These are phyloP conservation scores for Trichoderma sp. DNA, from an alignment of 2,329 filamentous ascomycete genomes.

Conservation along the genomic window DNA sequence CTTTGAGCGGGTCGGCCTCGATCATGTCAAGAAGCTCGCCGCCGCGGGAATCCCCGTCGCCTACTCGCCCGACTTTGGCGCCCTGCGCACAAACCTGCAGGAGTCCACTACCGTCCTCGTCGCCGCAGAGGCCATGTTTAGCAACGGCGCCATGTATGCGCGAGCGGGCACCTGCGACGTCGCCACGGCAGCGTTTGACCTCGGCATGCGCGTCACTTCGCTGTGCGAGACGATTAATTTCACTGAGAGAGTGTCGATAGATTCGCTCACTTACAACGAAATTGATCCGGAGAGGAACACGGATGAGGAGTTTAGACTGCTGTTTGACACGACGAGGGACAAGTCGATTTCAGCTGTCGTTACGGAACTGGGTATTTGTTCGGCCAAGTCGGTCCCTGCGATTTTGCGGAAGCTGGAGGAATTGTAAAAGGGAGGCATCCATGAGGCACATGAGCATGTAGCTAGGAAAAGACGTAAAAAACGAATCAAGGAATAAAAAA, in stretches of 20 bases:
- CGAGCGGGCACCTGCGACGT: slow-evolving; percentile 83
- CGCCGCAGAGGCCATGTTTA: slow-evolving; percentile 91
- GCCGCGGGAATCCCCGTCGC: slow-evolving; percentile 70
- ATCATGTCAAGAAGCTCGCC: slow-evolving; percentile 65
- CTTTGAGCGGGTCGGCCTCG: slow-evolving; percentile 50
- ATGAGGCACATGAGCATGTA: neutral
- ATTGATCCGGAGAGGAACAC: slow-evolving; percentile 71
- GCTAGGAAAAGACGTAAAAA: neutral
- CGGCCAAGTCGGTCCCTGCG: slow-evolving; percentile 77
- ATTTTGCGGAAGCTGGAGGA: slow-evolving; percentile 58
- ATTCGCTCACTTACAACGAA: slow-evolving; percentile 93
- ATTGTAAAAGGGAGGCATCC: slow-evolving; percentile 35
- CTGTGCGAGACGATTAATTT: slow-evolving; percentile 97
- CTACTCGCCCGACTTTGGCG: slow-evolving; percentile 76
- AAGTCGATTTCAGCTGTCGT: slow-evolving; percentile 85
- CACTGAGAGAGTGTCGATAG: slow-evolving; percentile 77
- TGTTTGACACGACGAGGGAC: slow-evolving; percentile 90
- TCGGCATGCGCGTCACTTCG: slow-evolving; percentile 77
- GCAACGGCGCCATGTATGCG: slow-evolving; percentile 87
- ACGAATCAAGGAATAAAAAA: neutral
- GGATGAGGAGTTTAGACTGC: slow-evolving; percentile 56
- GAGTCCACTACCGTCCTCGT: slow-evolving; percentile 72
- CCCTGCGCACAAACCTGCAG: slow-evolving; percentile 69
- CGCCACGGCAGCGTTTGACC: slow-evolving; percentile 75
- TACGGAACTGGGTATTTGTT: slow-evolving; percentile 84